Conservation (phyloP, 1,284 basidiomycete species). For the Apiotrichum siamense region DNA sequence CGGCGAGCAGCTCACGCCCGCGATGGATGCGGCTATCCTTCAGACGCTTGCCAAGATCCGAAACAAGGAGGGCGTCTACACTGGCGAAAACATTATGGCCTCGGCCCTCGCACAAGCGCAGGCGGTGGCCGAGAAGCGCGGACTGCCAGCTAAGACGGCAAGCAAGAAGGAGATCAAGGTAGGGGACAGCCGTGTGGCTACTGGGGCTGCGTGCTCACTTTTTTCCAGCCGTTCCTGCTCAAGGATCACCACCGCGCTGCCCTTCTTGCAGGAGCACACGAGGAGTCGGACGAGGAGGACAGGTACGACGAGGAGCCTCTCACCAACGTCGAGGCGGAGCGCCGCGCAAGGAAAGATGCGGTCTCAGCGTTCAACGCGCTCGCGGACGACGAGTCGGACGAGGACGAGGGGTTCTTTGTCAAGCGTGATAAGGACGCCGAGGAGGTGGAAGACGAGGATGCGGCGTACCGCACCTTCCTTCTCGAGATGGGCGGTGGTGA, state of each 20-base stretch:
- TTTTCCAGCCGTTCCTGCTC: constrained; percentile 45
- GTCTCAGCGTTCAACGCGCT: constrained; percentile 58
- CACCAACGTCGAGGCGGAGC: constrained; percentile 76
- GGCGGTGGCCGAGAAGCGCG: constrained; percentile 25
- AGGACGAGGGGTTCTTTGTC: constrained; percentile 54
- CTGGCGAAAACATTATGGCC: constrained; percentile 64
- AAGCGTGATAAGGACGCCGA: constrained; percentile 60
- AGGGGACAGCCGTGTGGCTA: background rate
- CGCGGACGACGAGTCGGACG: constrained; percentile 52
- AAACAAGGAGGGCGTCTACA: constrained; percentile 70
- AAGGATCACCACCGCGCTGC: constrained; percentile 50
- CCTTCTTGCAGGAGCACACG: constrained; percentile 34
- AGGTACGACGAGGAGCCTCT: constrained; percentile 48
- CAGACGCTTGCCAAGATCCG: constrained; percentile 82
- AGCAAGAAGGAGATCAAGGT: constrained; percentile 31
- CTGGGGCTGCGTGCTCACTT: background rate
- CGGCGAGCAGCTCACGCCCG: constrained; percentile 89
- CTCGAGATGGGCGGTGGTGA: constrained; percentile 70
- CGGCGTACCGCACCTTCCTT: constrained; percentile 75
- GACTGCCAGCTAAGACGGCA: constrained; percentile 12
- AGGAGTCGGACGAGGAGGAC: constrained; percentile 16
- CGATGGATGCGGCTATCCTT: constrained; percentile 90
- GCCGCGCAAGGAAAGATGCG: constrained; percentile 68
- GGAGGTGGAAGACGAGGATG: constrained; percentile 65
- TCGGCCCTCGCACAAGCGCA: constrained; percentile 52